A percentile compares a stretch with the other conserved stretches of the same genome.
Evolutionary conservation across 345 rosid genomes (phyloP).

Genomic region (Lenwebbia sp.): DNA sequence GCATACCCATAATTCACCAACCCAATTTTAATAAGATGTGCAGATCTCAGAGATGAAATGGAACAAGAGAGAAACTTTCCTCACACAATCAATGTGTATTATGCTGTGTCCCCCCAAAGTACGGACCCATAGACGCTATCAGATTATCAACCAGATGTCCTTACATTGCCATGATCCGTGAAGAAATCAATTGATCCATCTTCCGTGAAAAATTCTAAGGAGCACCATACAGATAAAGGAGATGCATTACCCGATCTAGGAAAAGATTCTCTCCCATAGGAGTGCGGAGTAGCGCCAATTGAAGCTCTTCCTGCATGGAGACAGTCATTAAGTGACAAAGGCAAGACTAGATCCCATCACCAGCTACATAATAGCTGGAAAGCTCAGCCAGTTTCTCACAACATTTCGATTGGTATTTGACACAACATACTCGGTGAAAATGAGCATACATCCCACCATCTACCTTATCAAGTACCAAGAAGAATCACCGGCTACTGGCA

Average conservation of each 20-base stretch:
- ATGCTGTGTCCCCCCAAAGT: neutral
- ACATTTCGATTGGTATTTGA: neutral
- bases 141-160: neutral
- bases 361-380: neutral
- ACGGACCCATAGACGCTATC: neutral
- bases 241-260: slow-evolving; percentile 66
- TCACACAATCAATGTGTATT: neutral
- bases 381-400: neutral
- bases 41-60: neutral
- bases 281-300: slow-evolving; percentile 53
- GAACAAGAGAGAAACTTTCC: neutral
- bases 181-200: neutral
- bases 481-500: neutral
- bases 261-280: slow-evolving; percentile 63
- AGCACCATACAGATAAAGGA: neutral
- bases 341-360: neutral
- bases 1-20: neutral
- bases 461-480: neutral
- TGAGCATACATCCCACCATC: neutral
- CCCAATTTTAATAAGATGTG: neutral
- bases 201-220: neutral
- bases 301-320: slow-evolving; percentile 65
- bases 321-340: neutral
- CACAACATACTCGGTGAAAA: neutral
- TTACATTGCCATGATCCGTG: neutral